These are phyloP conservation scores for Pyrus hybrid DNA, from an alignment of 331 rosid species.

Conservation along the genomic window DNA sequence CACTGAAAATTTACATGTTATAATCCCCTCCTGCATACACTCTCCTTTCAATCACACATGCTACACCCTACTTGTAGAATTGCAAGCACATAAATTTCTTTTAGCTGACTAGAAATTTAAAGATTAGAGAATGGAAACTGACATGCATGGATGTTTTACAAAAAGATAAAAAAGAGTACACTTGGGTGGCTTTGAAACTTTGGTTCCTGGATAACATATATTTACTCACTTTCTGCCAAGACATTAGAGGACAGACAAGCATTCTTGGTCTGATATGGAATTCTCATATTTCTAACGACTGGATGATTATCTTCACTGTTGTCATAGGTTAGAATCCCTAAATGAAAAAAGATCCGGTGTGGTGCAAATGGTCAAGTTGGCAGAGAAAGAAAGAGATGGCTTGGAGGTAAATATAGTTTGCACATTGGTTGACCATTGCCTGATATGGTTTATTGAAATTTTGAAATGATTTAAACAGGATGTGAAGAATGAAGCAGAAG, in stretches of 20 bases:
- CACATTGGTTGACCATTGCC: background rate
- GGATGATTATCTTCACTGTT: conserved; percentile 14
- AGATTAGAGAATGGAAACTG: background rate
- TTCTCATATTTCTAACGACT: background rate
- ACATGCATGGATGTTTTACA: background rate
- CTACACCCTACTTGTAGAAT: background rate
- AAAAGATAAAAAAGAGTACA: background rate
- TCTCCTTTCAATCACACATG: background rate
- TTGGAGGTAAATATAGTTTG: conserved; percentile 59
- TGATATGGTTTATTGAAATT: conserved; percentile 1
- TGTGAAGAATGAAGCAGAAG: conserved; percentile 92
- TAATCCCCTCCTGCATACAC: background rate
- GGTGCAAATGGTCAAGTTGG: conserved; percentile 95
- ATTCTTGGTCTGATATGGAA: background rate
- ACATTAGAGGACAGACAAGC: background rate
- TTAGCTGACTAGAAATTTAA: background rate
- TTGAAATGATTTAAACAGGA: conserved; percentile 45
- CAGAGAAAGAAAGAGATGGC: conserved; percentile 92
- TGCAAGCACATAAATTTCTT: no score
- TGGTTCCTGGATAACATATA: background rate
- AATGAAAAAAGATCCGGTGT: conserved; percentile 86
- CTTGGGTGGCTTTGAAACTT: background rate
- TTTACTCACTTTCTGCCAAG: background rate
- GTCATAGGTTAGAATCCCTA: conserved; percentile 66
- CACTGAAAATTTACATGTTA: background rate